Conservation (phyloP, 2,329 filamentous ascomycete genomes). For the Pseudocercospora fijiensis region DNA sequence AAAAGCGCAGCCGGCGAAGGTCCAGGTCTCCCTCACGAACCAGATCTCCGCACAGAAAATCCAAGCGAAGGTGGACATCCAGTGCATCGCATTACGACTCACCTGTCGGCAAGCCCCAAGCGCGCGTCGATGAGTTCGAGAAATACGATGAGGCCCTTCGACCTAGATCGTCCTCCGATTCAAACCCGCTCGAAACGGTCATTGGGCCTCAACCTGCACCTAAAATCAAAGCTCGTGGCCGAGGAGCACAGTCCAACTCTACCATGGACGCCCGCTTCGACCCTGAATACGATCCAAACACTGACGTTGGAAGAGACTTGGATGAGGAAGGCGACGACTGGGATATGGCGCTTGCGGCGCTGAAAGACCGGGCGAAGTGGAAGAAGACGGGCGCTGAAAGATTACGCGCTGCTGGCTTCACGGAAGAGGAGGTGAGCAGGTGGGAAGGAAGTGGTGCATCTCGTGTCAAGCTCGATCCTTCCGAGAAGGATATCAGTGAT, state of each 20-base stretch:
- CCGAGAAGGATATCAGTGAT: slow-evolving; percentile 57
- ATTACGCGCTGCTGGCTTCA: slow-evolving; percentile 74
- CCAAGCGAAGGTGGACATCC: slow-evolving; percentile 1
- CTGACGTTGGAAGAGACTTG: slow-evolving; percentile 53
- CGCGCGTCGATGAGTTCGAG: neutral
- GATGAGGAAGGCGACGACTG: slow-evolving; percentile 61
- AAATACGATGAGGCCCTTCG: neutral
- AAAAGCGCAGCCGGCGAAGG: slow-evolving; percentile 7
- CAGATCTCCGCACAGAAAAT: neutral
- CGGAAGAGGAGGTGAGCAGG: slow-evolving; percentile 60
- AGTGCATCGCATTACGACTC: neutral
- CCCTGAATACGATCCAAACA: slow-evolving; percentile 58
- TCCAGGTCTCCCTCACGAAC: slow-evolving; percentile 11
- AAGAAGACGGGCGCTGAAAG: slow-evolving; percentile 72
- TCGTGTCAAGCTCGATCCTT: neutral
- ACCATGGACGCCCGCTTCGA: slow-evolving; percentile 82
- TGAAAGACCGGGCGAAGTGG: slow-evolving; percentile 77
- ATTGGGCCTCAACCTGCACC: slow-evolving; percentile 63
- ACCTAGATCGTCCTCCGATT: slow-evolving; percentile 41
- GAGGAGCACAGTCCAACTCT: slow-evolving; percentile 59
- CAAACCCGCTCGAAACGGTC: slow-evolving; percentile 72
- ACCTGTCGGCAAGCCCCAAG: neutral
- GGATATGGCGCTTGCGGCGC: slow-evolving; percentile 75
- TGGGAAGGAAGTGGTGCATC: neutral
- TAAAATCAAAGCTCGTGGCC: slow-evolving; percentile 60